Evolutionary conservation across 805 yeast species (phyloP), one percentile per base, ranked within the genome.

Genomic region (Teunomyces kruisii): DNA sequence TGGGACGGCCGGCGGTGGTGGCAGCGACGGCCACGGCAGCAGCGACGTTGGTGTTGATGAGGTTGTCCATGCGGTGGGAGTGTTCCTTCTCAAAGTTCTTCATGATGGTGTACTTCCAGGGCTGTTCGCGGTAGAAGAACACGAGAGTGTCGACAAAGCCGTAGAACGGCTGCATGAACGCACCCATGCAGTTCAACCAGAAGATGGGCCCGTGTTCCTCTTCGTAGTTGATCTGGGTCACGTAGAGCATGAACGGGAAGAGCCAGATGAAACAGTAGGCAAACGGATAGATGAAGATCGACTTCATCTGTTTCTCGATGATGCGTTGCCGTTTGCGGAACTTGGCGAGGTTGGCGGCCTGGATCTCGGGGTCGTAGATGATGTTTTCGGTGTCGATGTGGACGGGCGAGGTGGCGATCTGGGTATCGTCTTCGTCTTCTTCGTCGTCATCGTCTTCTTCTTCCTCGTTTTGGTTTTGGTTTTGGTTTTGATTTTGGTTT

Each of bases 241-340:
- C 72, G 55, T 85, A 86, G 29, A 80, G 71, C 4, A 84, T 76
- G 48, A 88, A 78, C 1, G 97, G 97, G 51, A 86, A 83, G 15
- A 84, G 58, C 97, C 97, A 90, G 39, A 89, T 64, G 22, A 86
- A 72, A 46, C 88, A 73, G 62, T 88, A 90, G 2, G 96, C 85
- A 33, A 85, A 67, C 3, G 97, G 97, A 59, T 90, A 90, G 38
- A 90, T 74, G 63, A 90, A 88, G 39, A 90, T 84, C 27, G 84
- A 75, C 55, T 82, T 82, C 77, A 88, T 81, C 65, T 90, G 96
- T 45, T 82, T 81, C 59, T 84, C 81, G 41, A 90, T 86, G 49
- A 78, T 76, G 24, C 75, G 65, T 52, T 89, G 82, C 14, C 94
- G 72, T 31, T 75, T 67, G 47, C 84, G 77, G 61, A 88, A 82